phyloP scores from a whole-genome alignment of 805 yeast genomes.

The Barnettozyma vustinii region DNA sequence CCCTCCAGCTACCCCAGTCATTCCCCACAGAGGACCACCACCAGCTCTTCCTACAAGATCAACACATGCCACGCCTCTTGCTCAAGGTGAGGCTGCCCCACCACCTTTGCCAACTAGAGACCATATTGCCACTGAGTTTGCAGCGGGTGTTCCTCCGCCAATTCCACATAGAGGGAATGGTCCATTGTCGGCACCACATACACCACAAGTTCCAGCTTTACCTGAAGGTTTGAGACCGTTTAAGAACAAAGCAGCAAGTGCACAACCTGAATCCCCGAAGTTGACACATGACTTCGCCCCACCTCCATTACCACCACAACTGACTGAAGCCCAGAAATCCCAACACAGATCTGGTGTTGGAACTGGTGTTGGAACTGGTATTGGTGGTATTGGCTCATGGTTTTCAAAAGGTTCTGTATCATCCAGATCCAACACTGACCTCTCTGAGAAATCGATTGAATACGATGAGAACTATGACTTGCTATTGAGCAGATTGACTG shows the following conservation, averaged over 20 bases:
- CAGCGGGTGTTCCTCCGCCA: conserved; percentile 23
- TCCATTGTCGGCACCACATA: conserved; percentile 4
- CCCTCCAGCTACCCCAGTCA: conserved; percentile 1
- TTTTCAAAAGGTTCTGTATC: conserved; percentile 13
- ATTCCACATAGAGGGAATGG: conserved; percentile 31
- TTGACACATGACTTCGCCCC: conserved; percentile 15
- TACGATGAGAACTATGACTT: conserved; percentile 47
- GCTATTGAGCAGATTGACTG: conserved; percentile 53
- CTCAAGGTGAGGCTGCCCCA: not conserved
- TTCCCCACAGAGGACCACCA: conserved; percentile 5
- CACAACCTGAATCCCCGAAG: not conserved
- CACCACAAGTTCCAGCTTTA: not conserved
- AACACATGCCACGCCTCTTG: not conserved
- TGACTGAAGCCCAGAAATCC: conserved; percentile 19
- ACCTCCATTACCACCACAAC: conserved; percentile 24
- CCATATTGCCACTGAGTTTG: conserved; percentile 22
- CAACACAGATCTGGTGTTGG: conserved; percentile 18
- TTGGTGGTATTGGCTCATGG: conserved; percentile 22
- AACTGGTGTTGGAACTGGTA: conserved; percentile 5
- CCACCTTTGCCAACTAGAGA: conserved; percentile 10
- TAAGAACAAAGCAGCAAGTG: conserved; percentile 5
- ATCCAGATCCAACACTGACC: conserved; percentile 10
- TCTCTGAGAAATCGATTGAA: conserved; percentile 18
- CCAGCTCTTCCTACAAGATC: conserved; percentile 4
- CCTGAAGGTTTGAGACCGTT: conserved; percentile 4